Base-by-base conservation (phyloP, 805 yeast species). In the Priceomyces haplophilus region DNA sequence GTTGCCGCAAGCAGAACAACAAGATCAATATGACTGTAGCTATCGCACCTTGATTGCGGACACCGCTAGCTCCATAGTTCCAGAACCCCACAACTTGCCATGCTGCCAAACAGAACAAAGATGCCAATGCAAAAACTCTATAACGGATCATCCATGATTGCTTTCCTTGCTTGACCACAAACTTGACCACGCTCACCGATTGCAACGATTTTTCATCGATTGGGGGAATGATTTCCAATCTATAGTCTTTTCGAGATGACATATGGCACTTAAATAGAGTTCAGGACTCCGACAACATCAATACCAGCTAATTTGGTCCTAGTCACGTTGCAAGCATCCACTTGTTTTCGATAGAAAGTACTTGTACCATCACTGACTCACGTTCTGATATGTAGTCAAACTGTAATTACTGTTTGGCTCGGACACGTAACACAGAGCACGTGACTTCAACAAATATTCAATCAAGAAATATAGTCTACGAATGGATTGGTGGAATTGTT, bases 171-270 rank as follows among this genome's bases (percentile, higher is more conserved):
- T 41, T 41, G 23, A 58, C 50, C 10, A 52, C 50, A 41, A 56
- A 56, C 37, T 54, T 54, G 11, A 57, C 24, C 19, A 57, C 37
- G 35, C 44, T 52, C 18, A 45, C 42, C 7, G 47, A 20, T 29
- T 40, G 37, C 11, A 42, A 39, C 16, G 47, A 41, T 8, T 48
- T 43, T 6, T 36, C 45, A 25, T 38, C 54, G 39, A 51, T 40
- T 30, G 54, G 47, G 25, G 62, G 64, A 15, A 47, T 46, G 29
- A 62, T 54, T 35, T 61, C 65, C 34, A 66, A 53, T 13, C 48
- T 41, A 45, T 56, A 64, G 41, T 62, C 57, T 44, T 65, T 65
- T 24, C 54, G 38, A 7, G 63, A 58, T 30, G 67, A 58, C 69
- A 64, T 62, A 33, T 7, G 24, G 24, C 13, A 37, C n/a, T 29